Conservation (phyloP, 768 basidiomycete genomes). For the Clavulina sp. region DNA sequence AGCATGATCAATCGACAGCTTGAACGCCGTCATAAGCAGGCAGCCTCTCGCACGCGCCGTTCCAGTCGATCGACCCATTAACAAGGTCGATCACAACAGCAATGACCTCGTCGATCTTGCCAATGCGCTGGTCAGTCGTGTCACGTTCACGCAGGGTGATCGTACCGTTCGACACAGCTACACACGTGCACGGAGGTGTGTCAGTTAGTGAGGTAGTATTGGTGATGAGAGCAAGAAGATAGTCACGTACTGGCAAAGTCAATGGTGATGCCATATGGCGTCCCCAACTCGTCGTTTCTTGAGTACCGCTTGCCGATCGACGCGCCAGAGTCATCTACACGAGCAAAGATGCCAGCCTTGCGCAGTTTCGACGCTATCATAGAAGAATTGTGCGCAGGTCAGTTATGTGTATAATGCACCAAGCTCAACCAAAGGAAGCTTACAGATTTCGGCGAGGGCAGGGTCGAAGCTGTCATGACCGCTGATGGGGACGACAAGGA, state of each 20-base stretch:
- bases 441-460: conserved; percentile 77
- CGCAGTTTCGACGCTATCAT: conserved; percentile 65
- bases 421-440: conserved; percentile 22
- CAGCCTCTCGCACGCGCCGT: conserved; percentile 48
- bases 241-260: conserved; percentile 73
- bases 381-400: background rate
- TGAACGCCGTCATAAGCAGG: conserved; percentile 80
- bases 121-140: conserved; percentile 85
- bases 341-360: conserved; percentile 71
- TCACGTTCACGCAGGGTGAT: conserved; percentile 93
- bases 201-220: background rate
- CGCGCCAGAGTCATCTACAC: conserved; percentile 89
- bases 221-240: background rate
- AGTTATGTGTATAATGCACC: conserved; percentile 7
- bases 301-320: conserved; percentile 96
- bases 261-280: conserved; percentile 88
- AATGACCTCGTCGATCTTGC: conserved; percentile 76
- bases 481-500: conserved; percentile 88
- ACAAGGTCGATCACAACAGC: conserved; percentile 62
- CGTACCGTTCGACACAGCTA: conserved; percentile 81
- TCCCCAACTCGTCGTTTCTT: conserved; percentile 95
- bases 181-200: background rate
- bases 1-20: conserved; percentile 37
- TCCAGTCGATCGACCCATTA: conserved; percentile 59
- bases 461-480: conserved; percentile 70